Evolutionary conservation across 441 rosid species (phyloP), one percentile per base, ranked within the genome.

Genomic region (Pelargonium australe): DNA sequence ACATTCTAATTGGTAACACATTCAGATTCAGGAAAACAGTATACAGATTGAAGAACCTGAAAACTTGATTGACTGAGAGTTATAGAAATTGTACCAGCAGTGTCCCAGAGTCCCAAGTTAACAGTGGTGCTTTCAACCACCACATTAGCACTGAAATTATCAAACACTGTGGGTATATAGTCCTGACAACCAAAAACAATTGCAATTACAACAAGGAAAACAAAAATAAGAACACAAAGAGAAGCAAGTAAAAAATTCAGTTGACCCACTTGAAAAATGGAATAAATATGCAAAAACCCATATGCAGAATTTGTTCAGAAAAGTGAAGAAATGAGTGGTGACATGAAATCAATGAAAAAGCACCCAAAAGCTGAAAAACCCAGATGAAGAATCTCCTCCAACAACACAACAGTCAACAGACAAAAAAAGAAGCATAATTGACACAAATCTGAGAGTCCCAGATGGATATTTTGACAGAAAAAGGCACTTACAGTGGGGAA

Each of bases 81-180:
- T 23, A 55, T 11, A 31, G 57, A 60, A 76, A 74, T 58, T 76
- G 66, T 90, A 93, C 99, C 99, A 82, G 97, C 99, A 58, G 99
- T 95, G 57, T 95, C 99, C 99, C 99, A 95, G 25, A 95, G 89
- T 7, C 99, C 99, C 70, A 95, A 81, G 78, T 91, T 95, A 23
- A 91, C 96, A 72, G 95, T 89, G 73, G 80, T 89, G 75, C 96
- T 94, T 84, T 95, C 99, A 66, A 85, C 90, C 16, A 86, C 85
- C 70, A 95, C 96, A 78, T 91, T 95, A 74, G 99, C 99, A 79
- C 97, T 95, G 85, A 95, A 95, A 82, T 95, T 91, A 79, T 95
- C 97, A 61, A 95, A 95, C 63, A 91, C 97, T 37, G 99, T 95
- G 68, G 99, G 99, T 77, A 95, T 83, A 66, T 95, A 95, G 79